Base-by-base conservation (phyloP, 805 yeast species). In the Saturnispora bothae region DNA sequence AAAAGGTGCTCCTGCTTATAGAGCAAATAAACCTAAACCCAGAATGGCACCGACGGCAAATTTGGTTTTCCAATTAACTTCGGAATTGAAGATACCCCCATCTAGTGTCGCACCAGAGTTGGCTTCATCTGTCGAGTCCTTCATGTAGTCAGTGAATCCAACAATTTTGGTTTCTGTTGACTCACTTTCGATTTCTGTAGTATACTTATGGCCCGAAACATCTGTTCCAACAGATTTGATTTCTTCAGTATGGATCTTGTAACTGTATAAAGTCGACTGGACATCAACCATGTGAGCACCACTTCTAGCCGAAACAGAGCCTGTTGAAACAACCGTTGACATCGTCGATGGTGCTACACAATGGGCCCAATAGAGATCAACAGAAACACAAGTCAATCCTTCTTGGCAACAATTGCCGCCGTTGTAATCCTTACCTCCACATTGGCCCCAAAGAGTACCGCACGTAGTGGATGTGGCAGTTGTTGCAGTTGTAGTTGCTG, bases 361-460 rank as follows among this genome's bases (percentile, higher is more conserved):
- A 40, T 52, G 46, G 6, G 57, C 56, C 60, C 60, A 55, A 33
- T 52, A 47, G 12, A 48, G 38, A 36, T 53, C 51, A 9, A 47
- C 51, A 3, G 47, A 34, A 15, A 44, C 48, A 43, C 60, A 55
- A 15, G 41, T 31, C 23, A 44, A 35, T 10, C 52, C 53, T 4
- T 23, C 33, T 34, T 49, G 52, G 32, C 60, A 55, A 38, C 59
- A 54, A 4, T 49, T 45, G 5, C 36, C 51, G 13, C 60, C 60
- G 3, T 45, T 31, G 32, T 40, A 55, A 29, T 42, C 57, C 2
- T 31, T 32, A 17, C 60, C 60, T 28, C 60, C 60, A 43, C 60
- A 55, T 40, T 55, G 60, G 12, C 41, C 57, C 43, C 51, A 55
- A 1, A 46, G 56, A 9, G 52, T 36, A 14, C 50, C 55, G 40